phyloP scores from a whole-genome alignment of 805 yeast genomes.

The Yamadazyma phyllophila region DNA sequence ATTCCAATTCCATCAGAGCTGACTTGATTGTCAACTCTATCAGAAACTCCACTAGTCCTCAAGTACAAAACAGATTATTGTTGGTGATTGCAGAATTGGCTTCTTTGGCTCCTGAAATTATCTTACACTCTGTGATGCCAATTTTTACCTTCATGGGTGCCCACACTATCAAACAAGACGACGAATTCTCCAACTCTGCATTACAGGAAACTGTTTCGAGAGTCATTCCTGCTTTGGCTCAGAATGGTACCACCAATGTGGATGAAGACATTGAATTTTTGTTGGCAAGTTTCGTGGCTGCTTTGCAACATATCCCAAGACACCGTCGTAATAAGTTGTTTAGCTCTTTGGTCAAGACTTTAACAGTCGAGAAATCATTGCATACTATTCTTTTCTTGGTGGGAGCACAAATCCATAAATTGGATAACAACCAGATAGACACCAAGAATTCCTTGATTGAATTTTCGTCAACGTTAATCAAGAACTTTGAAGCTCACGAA shows the following conservation, averaged over 20 bases:
- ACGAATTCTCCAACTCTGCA: constrained; percentile 88
- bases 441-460: constrained; percentile 64
- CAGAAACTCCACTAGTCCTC: constrained; percentile 86
- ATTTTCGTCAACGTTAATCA: constrained; percentile 67
- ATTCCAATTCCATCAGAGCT: constrained; percentile 72
- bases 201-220: constrained; percentile 87
- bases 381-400: constrained; percentile 73
- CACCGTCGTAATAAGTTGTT: constrained; percentile 90
- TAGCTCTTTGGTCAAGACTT: constrained; percentile 70
- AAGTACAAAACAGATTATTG: constrained; percentile 85
- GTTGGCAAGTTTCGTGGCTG: constrained; percentile 86
- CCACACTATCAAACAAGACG: constrained; percentile 93
- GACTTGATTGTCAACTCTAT: constrained; percentile 90
- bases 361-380: constrained; percentile 65
- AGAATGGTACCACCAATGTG: constrained; percentile 33
- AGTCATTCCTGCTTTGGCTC: constrained; percentile 82
- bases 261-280: constrained; percentile 61
- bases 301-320: constrained; percentile 92
- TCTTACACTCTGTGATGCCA: constrained; percentile 98
- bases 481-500: constrained; percentile 63
- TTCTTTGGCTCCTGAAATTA: constrained; percentile 82
- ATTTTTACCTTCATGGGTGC: constrained; percentile 99
- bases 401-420: constrained; percentile 65
- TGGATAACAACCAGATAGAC: constrained; percentile 33
- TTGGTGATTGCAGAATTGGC: constrained; percentile 87